phyloP scores from a whole-genome alignment of 2,329 filamentous ascomycete species.

The Fusarium paranaense region DNA sequence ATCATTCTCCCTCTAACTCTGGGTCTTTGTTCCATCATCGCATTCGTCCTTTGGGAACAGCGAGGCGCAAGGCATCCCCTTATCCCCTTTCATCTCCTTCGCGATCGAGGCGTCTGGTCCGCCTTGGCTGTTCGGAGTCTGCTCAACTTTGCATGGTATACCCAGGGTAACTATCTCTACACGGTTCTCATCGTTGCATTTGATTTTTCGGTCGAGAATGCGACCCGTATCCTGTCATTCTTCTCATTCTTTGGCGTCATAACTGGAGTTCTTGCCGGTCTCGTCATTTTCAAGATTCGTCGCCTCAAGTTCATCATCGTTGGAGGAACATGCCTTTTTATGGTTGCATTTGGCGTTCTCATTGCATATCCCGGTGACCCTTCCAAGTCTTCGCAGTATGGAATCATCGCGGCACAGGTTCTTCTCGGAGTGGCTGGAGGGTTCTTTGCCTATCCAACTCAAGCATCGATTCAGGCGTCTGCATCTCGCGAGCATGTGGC shows the following conservation, averaged over 20 bases:
- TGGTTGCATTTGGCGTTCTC: slow-evolving; percentile 66
- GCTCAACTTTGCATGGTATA: slow-evolving; percentile 65
- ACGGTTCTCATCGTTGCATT: slow-evolving; percentile 70
- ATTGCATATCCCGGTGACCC: slow-evolving; percentile 66
- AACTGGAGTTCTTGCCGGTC: slow-evolving; percentile 62
- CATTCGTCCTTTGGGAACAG: slow-evolving; percentile 66
- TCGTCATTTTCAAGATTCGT: slow-evolving; percentile 63
- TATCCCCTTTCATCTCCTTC: slow-evolving; percentile 67
- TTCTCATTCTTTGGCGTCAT: slow-evolving; percentile 67
- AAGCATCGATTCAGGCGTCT: slow-evolving; percentile 55
- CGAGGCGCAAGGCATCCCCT: slow-evolving; percentile 62
- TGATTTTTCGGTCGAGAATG: slow-evolving; percentile 64
- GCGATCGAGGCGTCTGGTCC: slow-evolving; percentile 71
- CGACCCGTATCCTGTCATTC: slow-evolving; percentile 67
- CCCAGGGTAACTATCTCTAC: slow-evolving; percentile 70
- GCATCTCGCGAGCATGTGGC: slow-evolving; percentile 53
- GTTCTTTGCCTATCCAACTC: slow-evolving; percentile 61
- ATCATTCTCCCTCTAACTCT: slow-evolving; percentile 64
- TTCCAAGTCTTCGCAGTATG: slow-evolving; percentile 54
- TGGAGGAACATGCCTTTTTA: slow-evolving; percentile 65
- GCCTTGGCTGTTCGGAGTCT: slow-evolving; percentile 65
- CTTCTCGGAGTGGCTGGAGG: slow-evolving; percentile 69
- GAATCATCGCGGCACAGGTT: slow-evolving; percentile 67
- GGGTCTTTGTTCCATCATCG: slow-evolving; percentile 61
- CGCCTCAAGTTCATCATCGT: slow-evolving; percentile 70